Evolutionary conservation across 495 filamentous ascomycete species (phyloP), one percentile per base, ranked within the genome.

Genomic region (Penicillium maclennaniae): DNA sequence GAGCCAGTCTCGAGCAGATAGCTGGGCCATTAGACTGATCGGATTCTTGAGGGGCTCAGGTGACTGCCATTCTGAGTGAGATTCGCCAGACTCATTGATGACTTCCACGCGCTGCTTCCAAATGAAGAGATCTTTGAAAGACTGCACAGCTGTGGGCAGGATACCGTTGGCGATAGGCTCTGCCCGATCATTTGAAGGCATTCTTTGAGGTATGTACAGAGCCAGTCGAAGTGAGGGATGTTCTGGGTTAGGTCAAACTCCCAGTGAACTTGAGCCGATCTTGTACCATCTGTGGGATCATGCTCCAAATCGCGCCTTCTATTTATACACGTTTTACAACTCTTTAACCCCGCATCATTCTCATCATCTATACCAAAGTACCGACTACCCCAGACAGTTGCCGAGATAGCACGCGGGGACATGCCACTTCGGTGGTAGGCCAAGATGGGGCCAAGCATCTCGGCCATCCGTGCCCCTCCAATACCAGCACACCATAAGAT

Each of bases 101-200:
- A 87, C 72, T 27, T 79, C 72, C n/a, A 84, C 78, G 49, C 84
- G 74, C 69, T 86, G 83, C 61, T 83, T 85, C 80, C 81, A 87
- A 46, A 60, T 74, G 66, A 87, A 87, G 28, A 88, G 75, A 61
- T 88, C 84, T n/a, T 59, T 55, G 58, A 72, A 80, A 27, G 77
- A 68, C 56, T 88, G 85, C 43, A 73, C 77, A 1, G 83, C 81
- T 1, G 81, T 80, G 2, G 83, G 69, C 19, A 81, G 26, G 16
- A 80, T 72, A 25, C 84, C 85, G 62, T 78, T 79, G 16, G 83
- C 78, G 25, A 85, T 63, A 26, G 82, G 78, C 19, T 83, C 82
- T 40, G 83, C 81, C 10, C 72, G 70, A 48, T 83, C 76, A 49
- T 79, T 75, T 37, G 54, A 25, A 45, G 47, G 36, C 59, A 61